Base-by-base conservation (phyloP, 2,329 filamentous ascomycete species). In the Chrysoporthe puriensis region DNA sequence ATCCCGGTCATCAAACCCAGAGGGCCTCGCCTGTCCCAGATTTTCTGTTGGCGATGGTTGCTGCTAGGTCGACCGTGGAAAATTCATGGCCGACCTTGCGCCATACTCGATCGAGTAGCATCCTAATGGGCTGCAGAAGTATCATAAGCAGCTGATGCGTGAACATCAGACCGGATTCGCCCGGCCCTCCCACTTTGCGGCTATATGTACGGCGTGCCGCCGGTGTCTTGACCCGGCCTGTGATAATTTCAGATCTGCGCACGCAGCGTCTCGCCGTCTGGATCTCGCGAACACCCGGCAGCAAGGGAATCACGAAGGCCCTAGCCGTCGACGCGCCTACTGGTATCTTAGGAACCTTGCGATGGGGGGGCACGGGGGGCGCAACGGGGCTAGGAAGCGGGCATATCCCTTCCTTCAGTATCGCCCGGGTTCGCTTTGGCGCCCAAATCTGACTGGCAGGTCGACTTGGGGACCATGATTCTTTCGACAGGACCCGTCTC, bases 101-200 rank as follows among this genome's bases (percentile, higher is more conserved):
- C 70, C 61, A 73, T 76, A 76, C 72, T 36, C 36, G 34, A 21
- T 64, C 18, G 26, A 43, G 56, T 50, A 66, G 57, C 64, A 69
- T 66, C 66, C 65, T 72, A 73, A 77, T 74, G 36, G 73, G 73
- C 74, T 76, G 74, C 73, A 75, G 71, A 72, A 79, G 78, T 76
- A 78, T 21, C 80, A 79, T 32, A 26, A 32, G 78, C 75, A 75
- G 75, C 77, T 76, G 76, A 75, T 71, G 72, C 74, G 71, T 71
- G 70, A 58, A 58, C 46, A 46, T 57, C 64, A 40, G 8, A 13
- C 6, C 40, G 56, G 32, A 21, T 60, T 43, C 57, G 9, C 5
- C 57, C 42, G 36, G 16, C 16, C 21, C 16, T 21, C 50, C 50
- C 4, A 32, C 1, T 4, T 59, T 16, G 57, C 42, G 48, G 34